These are phyloP conservation scores for Lactarius evosmus DNA, from an alignment of 768 basidiomycete genomes.

Conservation along the genomic window DNA sequence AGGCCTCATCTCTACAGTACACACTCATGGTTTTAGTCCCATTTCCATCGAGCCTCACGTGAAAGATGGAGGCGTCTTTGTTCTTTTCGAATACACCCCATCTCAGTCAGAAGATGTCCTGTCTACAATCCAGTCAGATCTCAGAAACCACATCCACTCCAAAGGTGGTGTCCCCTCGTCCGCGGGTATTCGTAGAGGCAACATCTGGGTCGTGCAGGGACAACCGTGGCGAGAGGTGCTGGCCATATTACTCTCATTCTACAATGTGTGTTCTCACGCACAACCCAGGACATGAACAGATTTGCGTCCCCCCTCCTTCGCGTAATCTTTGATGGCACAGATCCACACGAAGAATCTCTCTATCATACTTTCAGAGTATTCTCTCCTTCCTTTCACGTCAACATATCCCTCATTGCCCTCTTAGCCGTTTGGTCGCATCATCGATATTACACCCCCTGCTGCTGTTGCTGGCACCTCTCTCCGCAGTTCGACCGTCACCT, in stretches of 20 bases:
- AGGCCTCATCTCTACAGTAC: conserved; percentile 49
- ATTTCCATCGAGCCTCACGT: conserved; percentile 57
- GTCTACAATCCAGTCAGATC: conserved; percentile 46
- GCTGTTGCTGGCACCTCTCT: conserved; percentile 63
- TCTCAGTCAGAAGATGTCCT: conserved; percentile 35
- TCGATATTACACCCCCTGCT: conserved; percentile 57
- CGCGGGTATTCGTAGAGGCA: conserved; percentile 49
- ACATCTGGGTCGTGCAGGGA: conserved; percentile 72
- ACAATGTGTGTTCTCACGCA: neutral
- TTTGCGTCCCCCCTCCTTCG: conserved; percentile 71
- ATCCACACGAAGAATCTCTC: conserved; percentile 73
- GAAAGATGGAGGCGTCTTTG: conserved; percentile 88
- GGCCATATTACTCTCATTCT: neutral
- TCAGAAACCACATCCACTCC: conserved; percentile 44
- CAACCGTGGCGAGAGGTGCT: conserved; percentile 76
- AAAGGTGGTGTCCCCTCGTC: conserved; percentile 64
- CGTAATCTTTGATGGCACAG: conserved; percentile 87
- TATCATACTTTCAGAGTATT: conserved; percentile 77
- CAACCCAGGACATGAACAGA: conserved; percentile 72
- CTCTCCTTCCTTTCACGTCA: conserved; percentile 17
- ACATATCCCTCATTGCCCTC: conserved; percentile 8
- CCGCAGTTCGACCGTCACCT: conserved; percentile 64
- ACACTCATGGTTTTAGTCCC: conserved; percentile 57
- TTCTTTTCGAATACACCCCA: conserved; percentile 60
- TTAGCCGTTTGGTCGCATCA: conserved; percentile 81